phyloP scores from a whole-genome alignment of 352 stramenopile genomes.

The Phytophthora sansomeana region DNA sequence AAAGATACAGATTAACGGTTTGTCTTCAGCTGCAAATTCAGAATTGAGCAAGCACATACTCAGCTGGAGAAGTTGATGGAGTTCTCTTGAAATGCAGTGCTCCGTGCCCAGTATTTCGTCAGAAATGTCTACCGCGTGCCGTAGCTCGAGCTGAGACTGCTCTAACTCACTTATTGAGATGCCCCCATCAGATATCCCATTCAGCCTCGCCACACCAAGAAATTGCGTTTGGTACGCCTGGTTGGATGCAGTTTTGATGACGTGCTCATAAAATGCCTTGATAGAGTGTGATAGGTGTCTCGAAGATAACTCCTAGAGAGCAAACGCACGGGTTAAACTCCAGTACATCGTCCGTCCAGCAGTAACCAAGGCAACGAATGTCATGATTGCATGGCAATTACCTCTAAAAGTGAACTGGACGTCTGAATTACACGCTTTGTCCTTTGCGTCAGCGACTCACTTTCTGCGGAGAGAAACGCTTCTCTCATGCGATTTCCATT shows the following conservation, averaged over 20 bases:
- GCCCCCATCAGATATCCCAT: neutral
- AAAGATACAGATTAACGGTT: neutral
- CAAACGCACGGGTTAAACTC: neutral
- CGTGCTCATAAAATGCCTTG: slow-evolving; percentile 46
- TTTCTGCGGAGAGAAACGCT: slow-evolving; percentile 10
- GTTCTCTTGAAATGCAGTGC: slow-evolving; percentile 26
- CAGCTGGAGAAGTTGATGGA: slow-evolving; percentile 32
- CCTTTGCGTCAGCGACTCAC: slow-evolving; percentile 19
- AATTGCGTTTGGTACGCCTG: slow-evolving; percentile 24
- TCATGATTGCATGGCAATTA: slow-evolving; percentile 4
- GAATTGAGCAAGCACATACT: slow-evolving; percentile 19
- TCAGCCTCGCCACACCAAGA: neutral
- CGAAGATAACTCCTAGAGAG: slow-evolving; percentile 43
- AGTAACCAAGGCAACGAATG: neutral
- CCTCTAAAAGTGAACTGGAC: slow-evolving; percentile 47
- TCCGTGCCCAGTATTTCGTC: slow-evolving; percentile 30
- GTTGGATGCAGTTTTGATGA: slow-evolving; percentile 34
- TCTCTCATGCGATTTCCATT: slow-evolving; percentile 26
- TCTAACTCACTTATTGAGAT: slow-evolving; percentile 14
- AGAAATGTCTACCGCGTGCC: slow-evolving; percentile 15
- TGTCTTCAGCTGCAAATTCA: neutral
- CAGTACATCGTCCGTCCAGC: neutral
- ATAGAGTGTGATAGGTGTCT: slow-evolving; percentile 47
- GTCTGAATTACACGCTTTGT: slow-evolving; percentile 32
- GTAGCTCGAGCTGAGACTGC: slow-evolving; percentile 25